A percentile compares a stretch with the other conserved stretches of the same genome.
Conservation (phyloP, 2,329 filamentous ascomycete genomes). For the Alternaria sp. region DNA sequence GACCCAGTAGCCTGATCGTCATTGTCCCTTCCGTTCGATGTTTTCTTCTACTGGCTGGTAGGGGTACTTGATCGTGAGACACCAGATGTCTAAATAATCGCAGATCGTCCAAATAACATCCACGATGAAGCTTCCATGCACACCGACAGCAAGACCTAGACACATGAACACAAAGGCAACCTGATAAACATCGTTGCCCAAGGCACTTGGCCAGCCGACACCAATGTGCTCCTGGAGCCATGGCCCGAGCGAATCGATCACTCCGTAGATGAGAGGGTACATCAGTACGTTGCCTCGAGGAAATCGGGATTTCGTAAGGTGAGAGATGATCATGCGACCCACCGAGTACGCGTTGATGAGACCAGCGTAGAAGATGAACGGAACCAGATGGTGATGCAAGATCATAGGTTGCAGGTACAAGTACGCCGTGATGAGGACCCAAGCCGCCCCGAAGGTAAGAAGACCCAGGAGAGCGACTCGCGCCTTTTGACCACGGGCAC, state of each 20-base stretch:
- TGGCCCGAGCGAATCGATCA: constrained; percentile 81
- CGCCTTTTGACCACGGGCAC: constrained; percentile 73
- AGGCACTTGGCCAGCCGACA: constrained; percentile 55
- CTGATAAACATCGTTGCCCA: constrained; percentile 75
- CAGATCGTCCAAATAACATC: constrained; percentile 98
- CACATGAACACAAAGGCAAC: constrained; percentile 90
- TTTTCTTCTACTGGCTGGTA: constrained; percentile 53
- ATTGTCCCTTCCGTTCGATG: constrained; percentile 35
- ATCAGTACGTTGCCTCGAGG: constrained; percentile 89
- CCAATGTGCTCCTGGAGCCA: constrained; percentile 57
- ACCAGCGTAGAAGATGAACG: constrained; percentile 87
- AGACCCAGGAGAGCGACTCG: constrained; percentile 82
- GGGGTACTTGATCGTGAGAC: constrained; percentile 92
- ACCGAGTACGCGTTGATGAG: constrained; percentile 94
- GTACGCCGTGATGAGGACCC: constrained; percentile 78
- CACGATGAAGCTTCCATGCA: constrained; percentile 97
- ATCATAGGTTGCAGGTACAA: constrained; percentile 85
- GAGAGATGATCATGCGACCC: constrained; percentile 93
- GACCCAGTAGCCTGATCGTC: background rate
- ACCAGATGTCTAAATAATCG: constrained; percentile 98
- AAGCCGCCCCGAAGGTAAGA: constrained; percentile 78
- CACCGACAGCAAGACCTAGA: constrained; percentile 80
- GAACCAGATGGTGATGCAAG: constrained; percentile 80
- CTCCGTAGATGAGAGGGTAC: constrained; percentile 76
- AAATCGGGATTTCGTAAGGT: constrained; percentile 85